phyloP scores from a whole-genome alignment of 2,329 filamentous ascomycete species.

The Penicillium sp. region DNA sequence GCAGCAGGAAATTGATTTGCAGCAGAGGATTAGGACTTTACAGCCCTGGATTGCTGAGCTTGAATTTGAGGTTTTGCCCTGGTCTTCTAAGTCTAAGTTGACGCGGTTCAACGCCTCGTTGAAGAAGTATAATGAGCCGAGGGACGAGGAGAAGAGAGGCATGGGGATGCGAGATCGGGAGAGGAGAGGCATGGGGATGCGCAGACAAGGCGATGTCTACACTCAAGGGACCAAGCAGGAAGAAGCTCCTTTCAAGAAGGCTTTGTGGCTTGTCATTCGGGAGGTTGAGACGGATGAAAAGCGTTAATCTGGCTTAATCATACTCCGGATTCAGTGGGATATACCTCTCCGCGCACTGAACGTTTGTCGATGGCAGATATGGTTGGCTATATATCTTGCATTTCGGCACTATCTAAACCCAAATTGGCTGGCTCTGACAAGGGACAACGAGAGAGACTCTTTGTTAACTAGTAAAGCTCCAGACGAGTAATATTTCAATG shows the following conservation, averaged over 20 bases:
- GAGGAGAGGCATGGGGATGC: not conserved
- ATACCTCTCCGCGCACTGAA: not conserved
- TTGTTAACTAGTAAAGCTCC: not conserved
- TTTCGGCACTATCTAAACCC: too few relatives aligned
- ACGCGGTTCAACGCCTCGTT: conserved; percentile 25
- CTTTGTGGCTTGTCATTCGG: conserved; percentile 21
- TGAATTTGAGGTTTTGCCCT: conserved; percentile 23
- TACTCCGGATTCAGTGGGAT: not conserved
- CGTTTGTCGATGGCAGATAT: not conserved
- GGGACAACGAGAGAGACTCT: not conserved
- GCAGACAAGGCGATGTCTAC: not conserved
- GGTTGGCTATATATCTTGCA: too few relatives aligned
- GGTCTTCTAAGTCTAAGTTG: conserved; percentile 25
- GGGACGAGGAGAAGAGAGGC: not conserved
- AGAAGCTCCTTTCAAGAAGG: conserved; percentile 13
- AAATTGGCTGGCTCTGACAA: not conserved
- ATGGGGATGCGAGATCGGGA: not conserved
- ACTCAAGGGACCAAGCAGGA: not conserved
- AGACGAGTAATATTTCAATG: not conserved
- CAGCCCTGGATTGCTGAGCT: conserved; percentile 31
- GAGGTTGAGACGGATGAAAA: conserved; percentile 3
- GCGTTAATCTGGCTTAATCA: not conserved
- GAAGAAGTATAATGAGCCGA: conserved; percentile 23
- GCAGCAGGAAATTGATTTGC: conserved; percentile 14
- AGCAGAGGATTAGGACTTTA: conserved; percentile 18